Percentiles rank a stretch among this genome's conserved stretches.
Conservation (phyloP, 306 rosid species). For the Purshia tridentata region DNA sequence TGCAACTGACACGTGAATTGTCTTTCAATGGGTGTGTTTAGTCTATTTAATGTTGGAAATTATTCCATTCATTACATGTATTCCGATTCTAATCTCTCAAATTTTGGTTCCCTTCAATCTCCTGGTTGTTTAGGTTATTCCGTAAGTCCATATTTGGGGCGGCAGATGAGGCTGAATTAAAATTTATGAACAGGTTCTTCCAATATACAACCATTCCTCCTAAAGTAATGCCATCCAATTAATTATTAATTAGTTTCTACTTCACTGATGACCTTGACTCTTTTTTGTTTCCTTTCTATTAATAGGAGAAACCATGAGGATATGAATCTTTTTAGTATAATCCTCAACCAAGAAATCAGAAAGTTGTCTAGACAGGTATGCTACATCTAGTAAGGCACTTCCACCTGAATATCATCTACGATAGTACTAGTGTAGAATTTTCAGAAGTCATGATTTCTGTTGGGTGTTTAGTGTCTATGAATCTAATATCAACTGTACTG, state of each 20-base stretch:
- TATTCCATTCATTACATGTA: not conserved
- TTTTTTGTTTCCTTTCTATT: slow-evolving; percentile 19
- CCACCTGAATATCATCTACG: not conserved
- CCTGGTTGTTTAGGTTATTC: slow-evolving; percentile 61
- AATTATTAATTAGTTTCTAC: not conserved
- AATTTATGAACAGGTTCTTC: slow-evolving; percentile 89
- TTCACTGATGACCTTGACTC: slow-evolving; percentile 1
- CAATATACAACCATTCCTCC: not conserved
- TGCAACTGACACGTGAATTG: not conserved
- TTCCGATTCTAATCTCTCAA: not conserved
- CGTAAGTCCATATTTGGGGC: slow-evolving; percentile 89
- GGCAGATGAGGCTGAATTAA: slow-evolving; percentile 92
- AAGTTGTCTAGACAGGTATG: slow-evolving; percentile 84
- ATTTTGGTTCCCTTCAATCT: slow-evolving; percentile 18
- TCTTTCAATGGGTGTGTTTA: not conserved
- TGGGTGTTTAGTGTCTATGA: no score
- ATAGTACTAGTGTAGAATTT: no score
- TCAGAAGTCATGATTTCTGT: no score
- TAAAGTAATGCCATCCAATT: not conserved
- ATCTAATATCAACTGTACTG: no score
- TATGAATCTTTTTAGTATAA: slow-evolving; percentile 63
- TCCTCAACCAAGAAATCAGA: slow-evolving; percentile 90
- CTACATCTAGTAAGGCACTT: slow-evolving; percentile 14
- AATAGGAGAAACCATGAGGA: slow-evolving; percentile 90
- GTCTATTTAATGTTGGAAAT: not conserved